A percentile compares a stretch with the other conserved stretches of the same genome.
Evolutionary conservation across 2,329 filamentous ascomycete species (phyloP).

Genomic region (Fusarium acutatum): DNA sequence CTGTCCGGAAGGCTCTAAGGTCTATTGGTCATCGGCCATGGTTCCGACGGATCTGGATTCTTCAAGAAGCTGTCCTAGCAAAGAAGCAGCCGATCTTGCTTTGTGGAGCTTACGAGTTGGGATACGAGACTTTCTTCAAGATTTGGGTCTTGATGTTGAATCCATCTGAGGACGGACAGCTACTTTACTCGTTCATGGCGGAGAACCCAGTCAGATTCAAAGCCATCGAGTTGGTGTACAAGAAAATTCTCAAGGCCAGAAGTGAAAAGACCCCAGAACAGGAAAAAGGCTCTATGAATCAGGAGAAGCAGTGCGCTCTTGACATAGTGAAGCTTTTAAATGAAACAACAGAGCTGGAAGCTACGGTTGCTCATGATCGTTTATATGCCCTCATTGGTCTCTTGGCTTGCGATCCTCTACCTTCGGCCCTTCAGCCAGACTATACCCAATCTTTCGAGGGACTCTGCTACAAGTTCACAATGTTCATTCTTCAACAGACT

Average conservation of each 20-base stretch:
- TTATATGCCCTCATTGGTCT: slow-evolving; percentile 13
- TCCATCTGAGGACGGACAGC: not conserved
- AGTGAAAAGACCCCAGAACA: rapidly evolving
- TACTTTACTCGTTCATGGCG: not conserved
- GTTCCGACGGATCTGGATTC: slow-evolving; percentile 26
- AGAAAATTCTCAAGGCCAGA: not conserved
- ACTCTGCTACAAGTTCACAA: not conserved
- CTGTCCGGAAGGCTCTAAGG: not conserved
- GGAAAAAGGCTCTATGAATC: rapidly evolving
- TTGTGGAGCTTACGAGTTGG: not conserved
- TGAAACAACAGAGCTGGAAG: slow-evolving; percentile 12
- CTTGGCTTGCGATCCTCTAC: slow-evolving; percentile 1
- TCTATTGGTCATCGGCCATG: not conserved
- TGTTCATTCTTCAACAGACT: not conserved
- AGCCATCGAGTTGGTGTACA: not conserved
- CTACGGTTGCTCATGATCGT: slow-evolving; percentile 14
- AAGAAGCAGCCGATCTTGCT: not conserved
- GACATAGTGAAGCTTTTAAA: not conserved
- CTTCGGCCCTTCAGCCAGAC: not conserved
- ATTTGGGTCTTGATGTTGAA: slow-evolving; percentile 12
- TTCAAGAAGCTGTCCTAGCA: slow-evolving; percentile 10
- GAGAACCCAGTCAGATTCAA: slow-evolving; percentile 8
- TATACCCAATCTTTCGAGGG: not conserved
- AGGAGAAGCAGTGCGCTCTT: not conserved
- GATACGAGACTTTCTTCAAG: slow-evolving; percentile 8